phyloP scores from a whole-genome alignment of 2,329 filamentous ascomycete genomes.

The Microthyrium microscopicum region DNA sequence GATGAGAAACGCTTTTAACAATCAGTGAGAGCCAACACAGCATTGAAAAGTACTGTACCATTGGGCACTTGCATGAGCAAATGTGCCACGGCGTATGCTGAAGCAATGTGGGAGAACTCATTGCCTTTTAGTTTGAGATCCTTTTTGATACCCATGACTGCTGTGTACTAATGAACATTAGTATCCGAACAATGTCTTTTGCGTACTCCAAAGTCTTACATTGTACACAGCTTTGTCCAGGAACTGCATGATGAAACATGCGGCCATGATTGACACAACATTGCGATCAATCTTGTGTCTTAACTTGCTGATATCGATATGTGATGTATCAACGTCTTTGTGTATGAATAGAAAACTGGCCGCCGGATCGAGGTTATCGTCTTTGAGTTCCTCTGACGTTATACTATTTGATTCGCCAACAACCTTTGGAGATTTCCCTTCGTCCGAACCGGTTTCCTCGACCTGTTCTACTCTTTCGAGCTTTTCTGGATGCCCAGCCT shows the following conservation, averaged over 20 bases:
- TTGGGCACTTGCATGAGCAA: slow-evolving; percentile 2
- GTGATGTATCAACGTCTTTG: not conserved
- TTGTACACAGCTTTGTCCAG: slow-evolving; percentile 21
- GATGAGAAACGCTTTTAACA: slow-evolving; percentile 1
- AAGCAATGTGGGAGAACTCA: slow-evolving; percentile 16
- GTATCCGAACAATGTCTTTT: slow-evolving; percentile 9
- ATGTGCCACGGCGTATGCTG: slow-evolving; percentile 8
- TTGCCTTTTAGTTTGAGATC: slow-evolving; percentile 18
- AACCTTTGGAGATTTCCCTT: too few relatives aligned
- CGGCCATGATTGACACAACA: slow-evolving; percentile 22
- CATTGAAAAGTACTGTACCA: not conserved
- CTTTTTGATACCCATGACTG: slow-evolving; percentile 23
- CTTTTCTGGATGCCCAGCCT: too few relatives aligned
- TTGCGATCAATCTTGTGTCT: slow-evolving; percentile 4
- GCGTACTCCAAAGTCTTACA: slow-evolving; percentile 11
- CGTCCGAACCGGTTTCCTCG: too few relatives aligned
- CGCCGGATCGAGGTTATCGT: slow-evolving; percentile 1
- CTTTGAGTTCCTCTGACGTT: too few relatives aligned
- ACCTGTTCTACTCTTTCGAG: too few relatives aligned
- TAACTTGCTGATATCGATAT: slow-evolving; percentile 4
- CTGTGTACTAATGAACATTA: slow-evolving; percentile 1
- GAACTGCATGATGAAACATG: slow-evolving; percentile 23
- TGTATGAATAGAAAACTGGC: slow-evolving; percentile 1
- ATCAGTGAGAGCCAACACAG: not conserved
- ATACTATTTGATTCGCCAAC: too few relatives aligned